Evolutionary conservation across 2,329 filamentous ascomycete genomes (phyloP).

Genomic region (Metarhizium brunneum): DNA sequence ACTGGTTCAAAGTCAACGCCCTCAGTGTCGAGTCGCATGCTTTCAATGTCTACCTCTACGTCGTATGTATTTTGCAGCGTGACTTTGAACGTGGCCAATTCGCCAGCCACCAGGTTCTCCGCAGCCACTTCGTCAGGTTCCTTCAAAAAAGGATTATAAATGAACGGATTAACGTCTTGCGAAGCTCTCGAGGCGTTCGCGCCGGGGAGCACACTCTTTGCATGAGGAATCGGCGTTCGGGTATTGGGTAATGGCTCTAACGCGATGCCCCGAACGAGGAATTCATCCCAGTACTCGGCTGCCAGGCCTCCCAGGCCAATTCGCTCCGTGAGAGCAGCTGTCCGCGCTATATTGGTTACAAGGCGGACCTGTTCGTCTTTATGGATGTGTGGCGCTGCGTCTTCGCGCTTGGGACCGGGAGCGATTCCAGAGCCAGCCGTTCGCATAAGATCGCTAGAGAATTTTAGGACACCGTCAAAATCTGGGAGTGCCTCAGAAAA

Average conservation of each 20-base stretch:
- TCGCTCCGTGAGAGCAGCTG: constrained; percentile 65
- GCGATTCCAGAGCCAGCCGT: constrained; percentile 75
- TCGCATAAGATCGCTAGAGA: constrained; percentile 74
- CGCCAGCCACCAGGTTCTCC: constrained; percentile 69
- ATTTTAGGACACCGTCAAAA: constrained; percentile 79
- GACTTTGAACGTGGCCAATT: constrained; percentile 68
- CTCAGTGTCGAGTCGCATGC: constrained; percentile 63
- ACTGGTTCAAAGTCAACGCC: constrained; percentile 63
- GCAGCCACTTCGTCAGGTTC: constrained; percentile 47
- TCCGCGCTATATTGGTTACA: constrained; percentile 78
- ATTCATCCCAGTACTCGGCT: constrained; percentile 96
- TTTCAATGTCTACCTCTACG: constrained; percentile 83
- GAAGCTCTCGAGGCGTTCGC: constrained; percentile 40
- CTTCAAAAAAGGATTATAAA: constrained; percentile 89
- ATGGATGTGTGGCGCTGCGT: constrained; percentile 60
- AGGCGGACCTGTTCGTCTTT: constrained; percentile 79
- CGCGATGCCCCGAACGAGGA: constrained; percentile 70
- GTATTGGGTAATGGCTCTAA: constrained; percentile 54
- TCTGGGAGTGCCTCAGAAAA: constrained; percentile 91
- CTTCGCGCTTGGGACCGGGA: constrained; percentile 57
- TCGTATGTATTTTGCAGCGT: constrained; percentile 92
- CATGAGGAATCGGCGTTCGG: constrained; percentile 57
- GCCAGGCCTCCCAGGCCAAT: constrained; percentile 61
- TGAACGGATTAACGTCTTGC: constrained; percentile 70
- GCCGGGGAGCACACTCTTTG: constrained; percentile 43